Percentiles rank a stretch among this genome's conserved stretches.
These are phyloP conservation scores for Calonectria multiphialidica DNA, from an alignment of 2,329 filamentous ascomycete species.

Conservation along the genomic window DNA sequence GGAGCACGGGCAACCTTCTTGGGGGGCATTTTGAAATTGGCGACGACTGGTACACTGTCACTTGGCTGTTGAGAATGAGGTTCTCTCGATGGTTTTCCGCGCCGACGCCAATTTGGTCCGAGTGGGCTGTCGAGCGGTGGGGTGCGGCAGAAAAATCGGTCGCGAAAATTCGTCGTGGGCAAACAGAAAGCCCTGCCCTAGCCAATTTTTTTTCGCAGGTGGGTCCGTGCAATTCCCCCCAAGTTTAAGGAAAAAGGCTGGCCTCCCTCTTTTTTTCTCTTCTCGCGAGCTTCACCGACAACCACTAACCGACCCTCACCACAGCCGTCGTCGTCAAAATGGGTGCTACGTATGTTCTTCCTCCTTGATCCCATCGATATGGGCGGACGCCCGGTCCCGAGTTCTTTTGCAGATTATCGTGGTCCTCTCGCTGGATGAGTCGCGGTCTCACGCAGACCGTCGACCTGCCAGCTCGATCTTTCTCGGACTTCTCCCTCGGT, in stretches of 20 bases:
- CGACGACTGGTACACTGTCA: constrained; percentile 50
- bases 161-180: constrained; percentile 40
- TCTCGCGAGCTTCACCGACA: constrained; percentile 43
- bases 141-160: constrained; percentile 50
- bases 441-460: constrained; percentile 45
- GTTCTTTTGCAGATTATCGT: constrained; percentile 77
- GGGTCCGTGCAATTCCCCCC: constrained; percentile 25
- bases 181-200: constrained; percentile 51
- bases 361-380: constrained; percentile 52
- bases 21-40: constrained; percentile 83
- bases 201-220: constrained; percentile 29
- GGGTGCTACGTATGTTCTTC: constrained; percentile 66
- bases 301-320: constrained; percentile 54
- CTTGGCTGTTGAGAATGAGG: constrained; percentile 51
- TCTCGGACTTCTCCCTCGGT: constrained; percentile 73
- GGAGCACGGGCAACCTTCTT: constrained; percentile 88
- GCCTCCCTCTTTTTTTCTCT: constrained; percentile 21
- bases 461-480: constrained; percentile 81
- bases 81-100: constrained; percentile 42
- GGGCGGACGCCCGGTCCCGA: constrained; percentile 63
- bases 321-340: constrained; percentile 56
- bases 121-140: constrained; percentile 50
- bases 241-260: constrained; percentile 33
- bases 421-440: constrained; percentile 83
- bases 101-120: constrained; percentile 41